A percentile compares a stretch with the other conserved stretches of the same genome.
These are phyloP conservation scores for Penicillium steckii DNA, from an alignment of 495 filamentous ascomycete species.

Conservation along the genomic window DNA sequence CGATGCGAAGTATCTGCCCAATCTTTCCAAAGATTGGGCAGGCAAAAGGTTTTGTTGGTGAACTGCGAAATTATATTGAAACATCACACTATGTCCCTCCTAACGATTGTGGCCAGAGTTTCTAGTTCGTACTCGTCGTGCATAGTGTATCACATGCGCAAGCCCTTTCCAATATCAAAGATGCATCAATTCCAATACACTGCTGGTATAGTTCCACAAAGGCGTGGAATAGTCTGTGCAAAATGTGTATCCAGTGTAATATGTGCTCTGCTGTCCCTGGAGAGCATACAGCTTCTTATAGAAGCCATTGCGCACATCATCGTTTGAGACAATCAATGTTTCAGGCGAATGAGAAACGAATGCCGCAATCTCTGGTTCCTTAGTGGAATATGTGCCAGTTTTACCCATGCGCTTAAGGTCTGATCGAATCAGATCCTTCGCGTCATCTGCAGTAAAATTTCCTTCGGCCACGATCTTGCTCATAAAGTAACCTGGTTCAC, in stretches of 20 bases:
- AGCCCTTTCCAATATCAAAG: background rate
- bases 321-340: conserved; percentile 22
- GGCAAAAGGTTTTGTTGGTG: no score
- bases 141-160: no score
- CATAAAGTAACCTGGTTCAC: conserved; percentile 12
- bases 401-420: conserved; percentile 17
- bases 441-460: conserved; percentile 8
- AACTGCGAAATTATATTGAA: no score
- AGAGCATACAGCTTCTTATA: conserved; percentile 49
- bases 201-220: conserved; percentile 12
- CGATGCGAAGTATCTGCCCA: no score
- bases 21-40: no score
- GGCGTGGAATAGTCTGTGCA: conserved; percentile 7
- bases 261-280: conserved; percentile 53
- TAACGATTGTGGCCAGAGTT: no score
- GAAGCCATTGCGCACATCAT: conserved; percentile 46
- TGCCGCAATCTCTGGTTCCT: conserved; percentile 22
- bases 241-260: conserved; percentile 43
- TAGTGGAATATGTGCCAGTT: conserved; percentile 5
- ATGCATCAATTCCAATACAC: conserved; percentile 9
- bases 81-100: no score
- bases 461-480: conserved; percentile 8
- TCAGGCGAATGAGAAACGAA: conserved; percentile 27
- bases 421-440: conserved; percentile 5
- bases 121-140: no score